phyloP scores from a whole-genome alignment of 1,284 basidiomycete species.

The Ceratobasidium sp. region DNA sequence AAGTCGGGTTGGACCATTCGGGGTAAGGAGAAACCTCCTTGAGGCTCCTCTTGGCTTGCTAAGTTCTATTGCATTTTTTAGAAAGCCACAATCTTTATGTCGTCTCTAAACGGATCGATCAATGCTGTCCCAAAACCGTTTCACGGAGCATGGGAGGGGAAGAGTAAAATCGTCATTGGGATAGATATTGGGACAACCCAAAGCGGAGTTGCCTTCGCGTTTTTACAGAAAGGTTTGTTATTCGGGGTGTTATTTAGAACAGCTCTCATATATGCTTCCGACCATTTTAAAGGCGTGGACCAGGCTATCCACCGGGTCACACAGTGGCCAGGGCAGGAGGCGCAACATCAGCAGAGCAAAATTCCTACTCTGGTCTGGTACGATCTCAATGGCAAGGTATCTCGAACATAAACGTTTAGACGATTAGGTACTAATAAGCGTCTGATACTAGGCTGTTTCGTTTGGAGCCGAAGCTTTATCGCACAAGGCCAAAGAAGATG shows the following conservation, averaged over 20 bases:
- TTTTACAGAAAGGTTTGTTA: constrained; percentile 9
- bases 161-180: constrained; percentile 37
- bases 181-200: constrained; percentile 42
- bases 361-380: constrained; percentile 28
- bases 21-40: too few relatives aligned
- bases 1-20: too few relatives aligned
- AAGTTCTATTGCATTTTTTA: not conserved
- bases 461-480: constrained; percentile 45
- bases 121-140: constrained; percentile 5
- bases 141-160: constrained; percentile 24
- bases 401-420: not conserved
- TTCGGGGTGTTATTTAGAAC: not conserved
- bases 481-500: constrained; percentile 3
- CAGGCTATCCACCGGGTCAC: constrained; percentile 12
- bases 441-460: constrained; percentile 10
- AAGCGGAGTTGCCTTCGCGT: constrained; percentile 33
- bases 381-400: constrained; percentile 16
- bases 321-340: constrained; percentile 33
- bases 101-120: not conserved
- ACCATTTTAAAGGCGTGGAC: not conserved
- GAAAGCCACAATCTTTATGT: too few relatives aligned
- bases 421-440: too few relatives aligned
- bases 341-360: constrained; percentile 8
- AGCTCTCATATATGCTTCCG: too few relatives aligned
- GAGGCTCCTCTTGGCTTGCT: not conserved